Evolutionary conservation across 2,329 filamentous ascomycete species (phyloP).

Genomic region (Teratosphaeria pseudoeucalypti): DNA sequence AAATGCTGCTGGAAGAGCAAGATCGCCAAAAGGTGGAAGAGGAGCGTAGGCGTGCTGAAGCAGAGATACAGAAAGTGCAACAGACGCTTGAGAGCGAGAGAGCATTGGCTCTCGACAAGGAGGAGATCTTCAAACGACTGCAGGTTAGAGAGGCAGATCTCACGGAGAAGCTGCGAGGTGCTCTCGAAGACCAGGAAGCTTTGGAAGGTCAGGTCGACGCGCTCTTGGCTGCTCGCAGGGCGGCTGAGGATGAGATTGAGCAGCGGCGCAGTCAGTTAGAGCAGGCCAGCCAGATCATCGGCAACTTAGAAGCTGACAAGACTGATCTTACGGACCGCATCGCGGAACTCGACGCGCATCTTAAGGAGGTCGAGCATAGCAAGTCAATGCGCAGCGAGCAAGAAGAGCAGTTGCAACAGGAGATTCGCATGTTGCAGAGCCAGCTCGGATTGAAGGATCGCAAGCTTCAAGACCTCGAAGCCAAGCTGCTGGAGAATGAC

Average conservation of each 20-base stretch:
- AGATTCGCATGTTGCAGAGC: conserved; percentile 84
- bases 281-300: conserved; percentile 80
- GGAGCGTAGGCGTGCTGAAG: conserved; percentile 74
- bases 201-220: conserved; percentile 89
- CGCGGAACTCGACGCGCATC: conserved; percentile 56
- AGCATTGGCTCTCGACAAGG: conserved; percentile 91
- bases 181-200: conserved; percentile 85
- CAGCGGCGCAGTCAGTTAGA: conserved; percentile 72
- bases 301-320: conserved; percentile 78
- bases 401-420: conserved; percentile 66
- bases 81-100: conserved; percentile 92
- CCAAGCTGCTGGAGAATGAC: conserved; percentile 71
- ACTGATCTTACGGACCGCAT: conserved; percentile 59
- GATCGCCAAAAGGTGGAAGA: conserved; percentile 78
- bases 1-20: conserved; percentile 65
- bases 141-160: conserved; percentile 86
- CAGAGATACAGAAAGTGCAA: conserved; percentile 80
- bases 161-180: conserved; percentile 82
- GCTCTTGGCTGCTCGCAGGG: conserved; percentile 79
- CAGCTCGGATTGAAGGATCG: conserved; percentile 81
- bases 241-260: conserved; percentile 74
- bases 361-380: conserved; percentile 59
- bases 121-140: conserved; percentile 96
- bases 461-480: conserved; percentile 79
- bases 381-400: conserved; percentile 65